Base-by-base conservation (phyloP, 176 grass and related monocot species). In the Tillandsia leiboldiana region DNA sequence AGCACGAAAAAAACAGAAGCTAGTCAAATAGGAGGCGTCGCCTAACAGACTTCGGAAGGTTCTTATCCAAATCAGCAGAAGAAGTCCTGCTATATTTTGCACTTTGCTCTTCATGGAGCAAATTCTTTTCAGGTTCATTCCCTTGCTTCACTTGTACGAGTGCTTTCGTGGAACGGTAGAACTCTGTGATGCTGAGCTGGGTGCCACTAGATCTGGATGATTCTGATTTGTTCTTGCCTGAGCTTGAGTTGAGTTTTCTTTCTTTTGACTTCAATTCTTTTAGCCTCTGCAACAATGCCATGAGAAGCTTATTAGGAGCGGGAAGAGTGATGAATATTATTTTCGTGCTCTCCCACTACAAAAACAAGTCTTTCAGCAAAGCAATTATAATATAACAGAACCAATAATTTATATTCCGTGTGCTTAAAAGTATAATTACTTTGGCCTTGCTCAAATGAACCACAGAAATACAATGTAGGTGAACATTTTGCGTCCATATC, bases 151-250 rank as follows among this genome's bases (percentile, higher is more conserved):
- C 81, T 9, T 61, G 48, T 18, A 11, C 28, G 49, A 51, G 52
- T 47, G 48, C 82, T 71, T 97, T 97, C 17, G 71, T 79, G 0
- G 84, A 84, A 14, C 82, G 84, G 74, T 90, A 99, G 69, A 93
- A 99, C 50, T 83, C 79, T 22, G 78, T 99, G 80, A 99, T 93
- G 77, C 72, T 99, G 66, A 83, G 84, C 54, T 93, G 94, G 48
- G 75, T 48, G 5, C 86, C 80, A 2, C 42, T 81, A 26, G 81
- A 81, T 57, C 83, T 80, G 0, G 83, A 63, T 18, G 75, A 83
- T 49, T 69, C 70, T 0, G 12, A 57, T 0, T 10, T 12, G 27
- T 47, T 64, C 12, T 11, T 50, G 11, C 69, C 53, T 59, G 53
- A 18, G 24, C 67, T 77, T 28, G n/a, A 10, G 48, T 27, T 77